Evolutionary conservation across 805 yeast genomes (phyloP), one percentile per base, ranked within the genome.

Genomic region (Schwanniomyces sp.): DNA sequence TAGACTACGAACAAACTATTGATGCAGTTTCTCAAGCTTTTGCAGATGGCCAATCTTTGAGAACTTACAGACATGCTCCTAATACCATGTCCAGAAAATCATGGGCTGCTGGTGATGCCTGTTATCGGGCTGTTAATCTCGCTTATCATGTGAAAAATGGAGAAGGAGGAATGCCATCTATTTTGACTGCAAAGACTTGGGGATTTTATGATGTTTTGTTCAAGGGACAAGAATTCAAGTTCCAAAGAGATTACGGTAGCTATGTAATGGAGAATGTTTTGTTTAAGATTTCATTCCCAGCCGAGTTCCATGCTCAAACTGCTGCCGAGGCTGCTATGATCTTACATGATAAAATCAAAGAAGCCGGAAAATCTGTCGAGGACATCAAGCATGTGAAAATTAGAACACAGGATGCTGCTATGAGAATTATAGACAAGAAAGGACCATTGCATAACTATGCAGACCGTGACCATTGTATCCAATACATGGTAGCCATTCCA

Each of bases 51-150:
- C 83, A 79, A 53, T 55, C 81, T 4, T 64, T 81, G 50, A 72
- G 86, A 62, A 81, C 85, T 27, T 81, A 81, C 57, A 75, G 86
- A 57, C 86, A 81, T 57, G 82, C 85, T 8, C 85, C 86, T 52
- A 81, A 81, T 63, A 81, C 85, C 44, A 80, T 80, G 65, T 75
- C 82, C 7, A 73, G 85, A 58, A 81, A 81, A 64, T 80, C 84
- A 1, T 81, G 86, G 86, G 86, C 86, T 25, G 86, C 86, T 11
- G 86, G 85, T 49, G 85, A 81, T 55, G 85, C 85, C 10, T 76
- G 75, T 43, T 70, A 81, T 12, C 69, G 85, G 50, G 86, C 85
- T 16, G 85, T 81, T 12, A 78, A 79, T 61, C 61, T 81, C 48
- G 84, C 75, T 5, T 74, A 75, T 48, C 66, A 76, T 47, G 84